These are phyloP conservation scores for Plantago ovata DNA, from an alignment of 257 asterid species.

Conservation along the genomic window DNA sequence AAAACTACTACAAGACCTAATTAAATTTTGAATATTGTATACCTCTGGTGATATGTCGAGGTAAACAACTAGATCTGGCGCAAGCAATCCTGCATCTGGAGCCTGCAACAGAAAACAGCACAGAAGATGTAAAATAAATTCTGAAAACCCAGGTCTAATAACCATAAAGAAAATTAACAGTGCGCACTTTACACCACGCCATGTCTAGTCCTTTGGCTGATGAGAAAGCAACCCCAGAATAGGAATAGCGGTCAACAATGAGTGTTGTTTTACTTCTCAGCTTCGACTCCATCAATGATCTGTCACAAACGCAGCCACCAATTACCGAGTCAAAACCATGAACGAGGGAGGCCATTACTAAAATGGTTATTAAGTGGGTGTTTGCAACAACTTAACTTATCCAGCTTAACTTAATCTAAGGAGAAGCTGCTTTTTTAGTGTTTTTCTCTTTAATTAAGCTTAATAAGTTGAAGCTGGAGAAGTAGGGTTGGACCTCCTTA, in stretches of 20 bases:
- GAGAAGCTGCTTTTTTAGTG: too few relatives aligned
- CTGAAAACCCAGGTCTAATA: slow-evolving; percentile 1
- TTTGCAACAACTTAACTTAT: too few relatives aligned
- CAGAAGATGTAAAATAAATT: slow-evolving; percentile 4
- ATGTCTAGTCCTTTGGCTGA: slow-evolving; percentile 85
- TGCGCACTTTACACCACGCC: slow-evolving; percentile 80
- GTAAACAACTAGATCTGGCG: slow-evolving; percentile 90
- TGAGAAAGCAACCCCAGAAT: slow-evolving; percentile 93
- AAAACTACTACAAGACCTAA: background rate
- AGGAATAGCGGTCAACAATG: slow-evolving; percentile 80
- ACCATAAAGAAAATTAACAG: background rate
- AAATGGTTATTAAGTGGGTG: too few relatives aligned
- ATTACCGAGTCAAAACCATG: background rate
- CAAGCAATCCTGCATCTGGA: slow-evolving; percentile 83
- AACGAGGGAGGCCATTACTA: slow-evolving; percentile 3
- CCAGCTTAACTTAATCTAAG: too few relatives aligned
- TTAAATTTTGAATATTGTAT: background rate
- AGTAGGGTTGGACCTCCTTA: too few relatives aligned
- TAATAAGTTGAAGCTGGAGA: too few relatives aligned
- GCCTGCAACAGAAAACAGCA: slow-evolving; percentile 40
- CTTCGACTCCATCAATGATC: slow-evolving; percentile 81
- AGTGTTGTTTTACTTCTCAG: slow-evolving; percentile 75
- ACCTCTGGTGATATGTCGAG: slow-evolving; percentile 97
- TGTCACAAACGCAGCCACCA: slow-evolving; percentile 22
- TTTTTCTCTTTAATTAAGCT: too few relatives aligned